phyloP scores from a whole-genome alignment of 441 rosid species.

The Brassica hybrid region DNA sequence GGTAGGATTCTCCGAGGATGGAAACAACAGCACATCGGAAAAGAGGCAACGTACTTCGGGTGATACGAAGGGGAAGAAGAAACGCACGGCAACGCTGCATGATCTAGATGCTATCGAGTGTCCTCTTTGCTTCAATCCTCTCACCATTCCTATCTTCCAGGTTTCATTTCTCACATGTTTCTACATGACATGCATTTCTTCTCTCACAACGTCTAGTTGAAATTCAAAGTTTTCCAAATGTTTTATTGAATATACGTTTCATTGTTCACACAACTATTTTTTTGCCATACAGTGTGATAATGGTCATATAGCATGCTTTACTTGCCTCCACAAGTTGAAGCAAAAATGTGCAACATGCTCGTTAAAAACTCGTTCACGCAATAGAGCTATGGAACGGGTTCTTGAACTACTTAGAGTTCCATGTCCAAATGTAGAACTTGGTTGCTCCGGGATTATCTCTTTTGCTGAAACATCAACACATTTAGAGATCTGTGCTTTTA shows the following conservation, averaged over 20 bases:
- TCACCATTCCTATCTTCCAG: background rate
- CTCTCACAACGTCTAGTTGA: background rate
- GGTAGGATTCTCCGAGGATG: background rate
- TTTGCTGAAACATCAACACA: background rate
- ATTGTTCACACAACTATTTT: background rate
- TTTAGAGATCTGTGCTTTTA: constrained; percentile 1
- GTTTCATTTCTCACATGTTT: background rate
- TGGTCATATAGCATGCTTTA: constrained; percentile 6
- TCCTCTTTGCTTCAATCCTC: background rate
- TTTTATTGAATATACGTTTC: background rate
- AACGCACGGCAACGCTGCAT: background rate
- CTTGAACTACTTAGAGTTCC: background rate
- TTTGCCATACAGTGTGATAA: background rate
- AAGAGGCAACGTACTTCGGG: constrained; percentile 11
- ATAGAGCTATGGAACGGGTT: background rate
- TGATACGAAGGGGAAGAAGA: background rate
- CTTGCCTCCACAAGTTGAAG: background rate
- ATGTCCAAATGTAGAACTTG: background rate
- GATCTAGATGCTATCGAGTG: constrained; percentile 10
- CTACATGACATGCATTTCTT: background rate
- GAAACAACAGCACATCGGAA: background rate
- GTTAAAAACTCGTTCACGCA: background rate
- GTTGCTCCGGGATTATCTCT: background rate
- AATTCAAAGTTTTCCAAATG: background rate
- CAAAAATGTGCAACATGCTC: constrained; percentile 1